Evolutionary conservation across 2,329 filamentous ascomycete genomes (phyloP).

Genomic region (Aspergillus amoenus): DNA sequence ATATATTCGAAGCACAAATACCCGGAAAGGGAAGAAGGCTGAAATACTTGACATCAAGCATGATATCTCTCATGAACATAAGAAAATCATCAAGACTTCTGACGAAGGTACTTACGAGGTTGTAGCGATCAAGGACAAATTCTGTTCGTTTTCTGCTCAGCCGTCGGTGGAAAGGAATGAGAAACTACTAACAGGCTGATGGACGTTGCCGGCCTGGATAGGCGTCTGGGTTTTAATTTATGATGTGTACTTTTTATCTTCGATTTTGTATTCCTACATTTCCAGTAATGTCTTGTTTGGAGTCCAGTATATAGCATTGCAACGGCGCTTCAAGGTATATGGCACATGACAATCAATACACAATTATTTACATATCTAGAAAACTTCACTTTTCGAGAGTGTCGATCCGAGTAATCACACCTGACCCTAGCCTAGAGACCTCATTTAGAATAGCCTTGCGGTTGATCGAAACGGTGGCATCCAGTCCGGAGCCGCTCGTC

Average conservation of each 20-base stretch:
- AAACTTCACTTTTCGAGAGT: conserved; percentile 31
- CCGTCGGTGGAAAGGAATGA: conserved; percentile 52
- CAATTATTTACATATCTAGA: conserved; percentile 9
- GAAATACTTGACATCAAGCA: conserved; percentile 87
- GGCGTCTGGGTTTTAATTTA: conserved; percentile 18
- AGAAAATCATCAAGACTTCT: conserved; percentile 77
- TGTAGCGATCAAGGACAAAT: conserved; percentile 90
- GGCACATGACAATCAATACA: conserved; percentile 16
- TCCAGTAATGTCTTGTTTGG: conserved; percentile 2
- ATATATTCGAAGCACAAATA: conserved; percentile 87
- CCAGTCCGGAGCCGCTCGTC: conserved; percentile 11
- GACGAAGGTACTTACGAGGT: conserved; percentile 98
- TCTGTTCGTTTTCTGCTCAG: conserved; percentile 81
- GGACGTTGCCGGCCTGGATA: conserved; percentile 10
- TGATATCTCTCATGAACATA: conserved; percentile 78
- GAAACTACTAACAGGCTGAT: conserved; percentile 33
- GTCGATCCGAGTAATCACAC: conserved; percentile 69
- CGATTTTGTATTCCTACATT: conserved; percentile 6
- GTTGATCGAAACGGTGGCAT: conserved; percentile 36
- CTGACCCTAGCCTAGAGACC: conserved; percentile 53
- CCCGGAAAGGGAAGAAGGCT: conserved; percentile 72
- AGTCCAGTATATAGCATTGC: conserved; percentile 28
- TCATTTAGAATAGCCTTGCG: conserved; percentile 43
- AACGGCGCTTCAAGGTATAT: conserved; percentile 28
- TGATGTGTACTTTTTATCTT: conserved; percentile 18